Percentiles rank a stretch among this genome's conserved stretches.
These are phyloP conservation scores for Begonia loranthoides DNA, from an alignment of 306 rosid genomes.

Conservation along the genomic window DNA sequence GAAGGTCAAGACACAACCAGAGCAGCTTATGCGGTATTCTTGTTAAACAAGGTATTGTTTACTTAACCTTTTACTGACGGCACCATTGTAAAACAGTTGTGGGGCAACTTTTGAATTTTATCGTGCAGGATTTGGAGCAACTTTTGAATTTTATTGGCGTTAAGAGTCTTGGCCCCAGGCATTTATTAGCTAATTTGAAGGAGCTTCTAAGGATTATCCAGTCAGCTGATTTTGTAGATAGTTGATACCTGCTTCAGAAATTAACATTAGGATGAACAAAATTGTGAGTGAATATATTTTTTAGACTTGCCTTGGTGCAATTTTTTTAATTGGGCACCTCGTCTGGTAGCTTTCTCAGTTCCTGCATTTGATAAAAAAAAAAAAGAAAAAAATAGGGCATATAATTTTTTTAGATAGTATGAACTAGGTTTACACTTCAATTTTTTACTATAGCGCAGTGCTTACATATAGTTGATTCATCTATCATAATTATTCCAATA, in stretches of 20 bases:
- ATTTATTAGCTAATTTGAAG: slow-evolving; percentile 80
- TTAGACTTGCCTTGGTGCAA: slow-evolving; percentile 60
- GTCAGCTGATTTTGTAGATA: slow-evolving; percentile 55
- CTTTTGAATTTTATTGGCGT: slow-evolving; percentile 78
- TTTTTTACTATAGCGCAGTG: too few species aligned
- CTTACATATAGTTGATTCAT: too few species aligned
- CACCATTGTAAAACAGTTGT: not conserved
- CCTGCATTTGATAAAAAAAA: too few species aligned
- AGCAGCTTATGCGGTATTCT: slow-evolving; percentile 89
- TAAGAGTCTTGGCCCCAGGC: slow-evolving; percentile 87
- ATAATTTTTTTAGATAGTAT: too few species aligned
- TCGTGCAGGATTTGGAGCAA: slow-evolving; percentile 82
- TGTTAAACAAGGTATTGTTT: slow-evolving; percentile 66
- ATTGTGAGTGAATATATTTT: slow-evolving; percentile 40
- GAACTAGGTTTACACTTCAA: too few species aligned
- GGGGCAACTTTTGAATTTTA: not conserved
- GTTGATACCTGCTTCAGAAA: slow-evolving; percentile 20
- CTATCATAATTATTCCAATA: too few species aligned
- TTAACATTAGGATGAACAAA: slow-evolving; percentile 13
- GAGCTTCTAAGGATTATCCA: slow-evolving; percentile 78
- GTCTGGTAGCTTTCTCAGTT: not conserved
- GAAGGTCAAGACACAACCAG: slow-evolving; percentile 95
- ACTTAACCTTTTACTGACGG: slow-evolving; percentile 4
- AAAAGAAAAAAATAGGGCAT: too few species aligned
- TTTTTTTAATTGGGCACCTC: slow-evolving; percentile 55